These are phyloP conservation scores for Clitocybe nebularis DNA, from an alignment of 1,284 basidiomycete genomes.

Conservation along the genomic window DNA sequence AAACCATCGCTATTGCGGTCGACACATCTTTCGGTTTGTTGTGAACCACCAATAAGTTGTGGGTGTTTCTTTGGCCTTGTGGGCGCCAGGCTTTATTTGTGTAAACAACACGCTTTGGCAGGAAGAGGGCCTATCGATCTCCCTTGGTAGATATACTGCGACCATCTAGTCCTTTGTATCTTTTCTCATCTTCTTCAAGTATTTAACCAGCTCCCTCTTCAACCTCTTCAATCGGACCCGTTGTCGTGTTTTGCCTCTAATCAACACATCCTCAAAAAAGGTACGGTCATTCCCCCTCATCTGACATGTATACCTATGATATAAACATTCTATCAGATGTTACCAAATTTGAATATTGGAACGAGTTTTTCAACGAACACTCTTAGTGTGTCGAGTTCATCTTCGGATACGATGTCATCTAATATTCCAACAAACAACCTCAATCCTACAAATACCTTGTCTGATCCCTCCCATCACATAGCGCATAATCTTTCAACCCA, in stretches of 20 bases:
- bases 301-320: too few species aligned
- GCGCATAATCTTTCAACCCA: too few species aligned
- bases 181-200: slow-evolving; percentile 1
- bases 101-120: slow-evolving; percentile 31
- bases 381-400: too few species aligned
- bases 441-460: too few species aligned
- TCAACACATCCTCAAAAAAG: background rate
- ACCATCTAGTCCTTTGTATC: slow-evolving; percentile 10
- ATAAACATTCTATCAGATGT: too few species aligned
- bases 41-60: slow-evolving; percentile 18
- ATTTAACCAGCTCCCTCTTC: slow-evolving; percentile 4
- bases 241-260: background rate
- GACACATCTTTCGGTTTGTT: background rate
- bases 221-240: background rate
- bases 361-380: too few species aligned
- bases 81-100: slow-evolving; percentile 29
- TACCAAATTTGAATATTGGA: too few species aligned
- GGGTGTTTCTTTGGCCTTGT: slow-evolving; percentile 29
- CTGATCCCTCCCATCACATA: too few species aligned
- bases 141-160: slow-evolving; percentile 14
- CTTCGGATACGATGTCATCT: too few species aligned
- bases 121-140: slow-evolving; percentile 13
- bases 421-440: too few species aligned
- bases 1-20: background rate
- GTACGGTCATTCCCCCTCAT: too few species aligned